Percentiles rank a stretch among this genome's conserved stretches.
Conservation (phyloP, 768 basidiomycete species). For the Candolleomyces efflorescens region DNA sequence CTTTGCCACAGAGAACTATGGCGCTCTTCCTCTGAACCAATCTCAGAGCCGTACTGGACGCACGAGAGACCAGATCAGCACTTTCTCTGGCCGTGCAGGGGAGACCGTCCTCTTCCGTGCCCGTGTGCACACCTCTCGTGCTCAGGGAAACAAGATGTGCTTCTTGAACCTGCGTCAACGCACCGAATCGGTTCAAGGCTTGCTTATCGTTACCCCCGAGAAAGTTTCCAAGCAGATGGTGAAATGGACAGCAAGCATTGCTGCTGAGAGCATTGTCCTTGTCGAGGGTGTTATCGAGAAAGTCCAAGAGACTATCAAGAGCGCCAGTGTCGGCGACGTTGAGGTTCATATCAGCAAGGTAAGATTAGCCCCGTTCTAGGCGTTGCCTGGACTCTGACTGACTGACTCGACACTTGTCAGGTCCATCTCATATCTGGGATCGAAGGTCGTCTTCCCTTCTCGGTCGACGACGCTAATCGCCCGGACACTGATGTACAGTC, state of each 20-base stretch:
- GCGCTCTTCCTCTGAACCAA: slow-evolving; percentile 84
- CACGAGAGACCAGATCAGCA: slow-evolving; percentile 58
- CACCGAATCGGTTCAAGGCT: slow-evolving; percentile 80
- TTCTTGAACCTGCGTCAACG: slow-evolving; percentile 92
- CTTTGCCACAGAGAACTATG: slow-evolving; percentile 76
- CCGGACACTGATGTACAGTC: slow-evolving; percentile 69
- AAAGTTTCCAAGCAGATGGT: slow-evolving; percentile 96
- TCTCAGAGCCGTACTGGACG: slow-evolving; percentile 72
- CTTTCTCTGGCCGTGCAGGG: slow-evolving; percentile 63
- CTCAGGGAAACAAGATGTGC: slow-evolving; percentile 93
- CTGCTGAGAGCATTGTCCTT: slow-evolving; percentile 87
- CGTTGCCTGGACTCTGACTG: background rate
- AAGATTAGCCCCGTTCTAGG: slow-evolving; percentile 14
- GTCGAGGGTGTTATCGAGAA: slow-evolving; percentile 81
- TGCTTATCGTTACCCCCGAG: slow-evolving; percentile 66
- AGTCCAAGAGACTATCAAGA: slow-evolving; percentile 84
- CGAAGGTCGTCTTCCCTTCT: slow-evolving; percentile 81
- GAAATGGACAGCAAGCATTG: slow-evolving; percentile 78
- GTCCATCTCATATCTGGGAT: slow-evolving; percentile 78
- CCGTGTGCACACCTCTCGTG: slow-evolving; percentile 85
- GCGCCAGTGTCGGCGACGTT: slow-evolving; percentile 80
- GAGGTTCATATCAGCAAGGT: slow-evolving; percentile 87
- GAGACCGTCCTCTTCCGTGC: slow-evolving; percentile 82
- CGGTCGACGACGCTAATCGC: slow-evolving; percentile 87
- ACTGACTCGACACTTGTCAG: slow-evolving; percentile 33